These are phyloP conservation scores for Aspergillus ruber DNA, from an alignment of 2,329 filamentous ascomycete species.

Conservation along the genomic window DNA sequence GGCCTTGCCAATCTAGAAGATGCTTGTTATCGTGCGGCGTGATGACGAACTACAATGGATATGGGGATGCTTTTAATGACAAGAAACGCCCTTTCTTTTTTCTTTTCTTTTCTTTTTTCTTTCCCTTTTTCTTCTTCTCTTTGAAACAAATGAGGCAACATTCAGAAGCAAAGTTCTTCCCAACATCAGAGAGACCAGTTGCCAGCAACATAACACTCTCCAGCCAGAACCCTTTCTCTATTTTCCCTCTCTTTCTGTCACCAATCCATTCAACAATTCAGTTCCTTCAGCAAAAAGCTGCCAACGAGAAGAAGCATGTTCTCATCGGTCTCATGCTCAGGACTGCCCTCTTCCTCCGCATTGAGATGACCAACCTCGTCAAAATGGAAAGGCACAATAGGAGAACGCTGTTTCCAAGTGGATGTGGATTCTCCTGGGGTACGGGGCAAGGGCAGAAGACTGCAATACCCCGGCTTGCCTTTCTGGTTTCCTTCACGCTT, in stretches of 20 bases:
- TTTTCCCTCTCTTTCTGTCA: background rate
- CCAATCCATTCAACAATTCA: constrained; percentile 5
- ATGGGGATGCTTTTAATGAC: background rate
- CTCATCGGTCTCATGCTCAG: constrained; percentile 5
- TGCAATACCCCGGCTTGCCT: constrained; percentile 20
- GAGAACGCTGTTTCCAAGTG: constrained; percentile 23
- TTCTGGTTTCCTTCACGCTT: constrained; percentile 27
- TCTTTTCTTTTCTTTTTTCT: no score
- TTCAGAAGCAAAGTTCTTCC: background rate
- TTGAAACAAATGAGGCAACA: background rate
- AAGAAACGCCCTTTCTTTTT: background rate
- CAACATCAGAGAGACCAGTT: background rate
- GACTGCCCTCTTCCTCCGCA: constrained; percentile 1
- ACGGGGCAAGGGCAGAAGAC: constrained; percentile 26
- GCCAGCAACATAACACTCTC: no score
- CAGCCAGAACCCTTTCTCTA: background rate
- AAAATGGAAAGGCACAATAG: constrained; percentile 14
- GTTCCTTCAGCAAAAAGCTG: constrained; percentile 8
- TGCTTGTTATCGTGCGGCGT: constrained; percentile 46
- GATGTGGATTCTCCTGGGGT: constrained; percentile 25
- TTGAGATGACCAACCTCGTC: constrained; percentile 15
- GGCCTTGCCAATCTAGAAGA: constrained; percentile 60
- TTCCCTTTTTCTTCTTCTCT: no score
- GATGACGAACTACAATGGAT: constrained; percentile 1
- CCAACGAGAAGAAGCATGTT: constrained; percentile 10